A percentile compares a stretch with the other conserved stretches of the same genome.
phyloP scores from a whole-genome alignment of 352 stramenopile genomes.

The Plasmopara muralis region DNA sequence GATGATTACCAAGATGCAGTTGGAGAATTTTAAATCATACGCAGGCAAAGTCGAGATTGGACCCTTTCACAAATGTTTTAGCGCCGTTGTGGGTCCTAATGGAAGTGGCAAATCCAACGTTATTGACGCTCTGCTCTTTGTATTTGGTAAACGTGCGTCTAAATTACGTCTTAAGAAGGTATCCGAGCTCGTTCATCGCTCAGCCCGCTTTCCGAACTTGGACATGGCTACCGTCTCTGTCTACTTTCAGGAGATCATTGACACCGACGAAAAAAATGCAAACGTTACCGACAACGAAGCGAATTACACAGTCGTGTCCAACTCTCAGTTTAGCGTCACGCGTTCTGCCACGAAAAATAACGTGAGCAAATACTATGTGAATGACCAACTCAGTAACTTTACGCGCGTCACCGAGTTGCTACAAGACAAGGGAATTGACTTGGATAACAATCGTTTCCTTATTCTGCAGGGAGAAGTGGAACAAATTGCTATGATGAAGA shows the following conservation, averaged over 20 bases:
- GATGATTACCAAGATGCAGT: constrained; percentile 97
- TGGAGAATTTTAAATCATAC: constrained; percentile 99
- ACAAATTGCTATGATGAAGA: constrained; percentile 99
- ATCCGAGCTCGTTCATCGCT: constrained; percentile 98
- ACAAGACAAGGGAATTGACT: constrained; percentile 93
- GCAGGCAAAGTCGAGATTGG: constrained; percentile 94
- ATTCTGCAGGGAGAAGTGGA: constrained; percentile 96
- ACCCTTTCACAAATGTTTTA: constrained; percentile 99
- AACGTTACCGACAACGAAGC: constrained; percentile 57
- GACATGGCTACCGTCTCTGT: constrained; percentile 95
- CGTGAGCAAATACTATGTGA: constrained; percentile 95
- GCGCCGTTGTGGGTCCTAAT: constrained; percentile 97
- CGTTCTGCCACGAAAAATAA: constrained; percentile 93
- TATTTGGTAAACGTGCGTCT: constrained; percentile 99
- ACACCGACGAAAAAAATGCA: constrained; percentile 34
- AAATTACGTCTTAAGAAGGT: constrained; percentile 94
- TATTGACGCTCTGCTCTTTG: constrained; percentile 99
- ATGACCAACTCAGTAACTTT: constrained; percentile 91
- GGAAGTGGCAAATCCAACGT: constrained; percentile 99
- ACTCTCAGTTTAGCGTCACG: constrained; percentile 89
- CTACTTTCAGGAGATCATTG: constrained; percentile 97
- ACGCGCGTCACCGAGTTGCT: constrained; percentile 94
- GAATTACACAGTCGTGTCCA: constrained; percentile 91
- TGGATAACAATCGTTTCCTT: constrained; percentile 99
- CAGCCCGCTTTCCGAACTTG: constrained; percentile 83